Evolutionary conservation across 2,329 filamentous ascomycete species (phyloP).

Genomic region (Hymenoscyphus fraxineus): DNA sequence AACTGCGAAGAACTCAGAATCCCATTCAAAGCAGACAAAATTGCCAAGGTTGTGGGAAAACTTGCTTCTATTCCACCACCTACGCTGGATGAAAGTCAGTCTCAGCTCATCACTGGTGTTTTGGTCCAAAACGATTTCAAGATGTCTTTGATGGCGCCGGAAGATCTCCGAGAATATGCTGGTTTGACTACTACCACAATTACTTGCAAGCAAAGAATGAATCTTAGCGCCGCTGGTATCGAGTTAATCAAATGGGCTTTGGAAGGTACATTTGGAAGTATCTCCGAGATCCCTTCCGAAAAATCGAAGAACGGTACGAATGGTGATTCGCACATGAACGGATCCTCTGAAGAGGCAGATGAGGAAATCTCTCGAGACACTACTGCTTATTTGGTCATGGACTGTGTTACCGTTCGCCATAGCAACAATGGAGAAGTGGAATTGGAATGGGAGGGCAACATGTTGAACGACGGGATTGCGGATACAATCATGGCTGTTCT

Average conservation of each 20-base stretch:
- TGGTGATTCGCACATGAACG: slow-evolving; percentile 37
- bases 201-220: slow-evolving; percentile 85
- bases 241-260: slow-evolving; percentile 92
- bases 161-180: slow-evolving; percentile 92
- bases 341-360: slow-evolving; percentile 53
- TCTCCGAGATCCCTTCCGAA: slow-evolving; percentile 57
- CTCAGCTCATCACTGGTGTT: slow-evolving; percentile 75
- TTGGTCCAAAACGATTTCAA: slow-evolving; percentile 98
- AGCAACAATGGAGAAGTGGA: slow-evolving; percentile 75
- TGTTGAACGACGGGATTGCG: slow-evolving; percentile 96
- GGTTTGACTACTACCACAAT: slow-evolving; percentile 96
- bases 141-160: slow-evolving; percentile 91
- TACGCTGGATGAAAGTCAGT: slow-evolving; percentile 42
- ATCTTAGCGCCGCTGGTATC: slow-evolving; percentile 79
- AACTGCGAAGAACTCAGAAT: slow-evolving; percentile 96
- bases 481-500: slow-evolving; percentile 93
- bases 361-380: slow-evolving; percentile 57
- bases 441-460: slow-evolving; percentile 95
- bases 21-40: slow-evolving; percentile 91
- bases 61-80: slow-evolving; percentile 73
- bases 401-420: slow-evolving; percentile 80
- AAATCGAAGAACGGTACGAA: slow-evolving; percentile 40
- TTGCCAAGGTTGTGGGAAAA: slow-evolving; percentile 92
- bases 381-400: slow-evolving; percentile 73
- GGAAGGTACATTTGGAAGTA: slow-evolving; percentile 86